These are phyloP conservation scores for Aspergillus uvarum DNA, from an alignment of 2,329 filamentous ascomycete species.

Conservation along the genomic window DNA sequence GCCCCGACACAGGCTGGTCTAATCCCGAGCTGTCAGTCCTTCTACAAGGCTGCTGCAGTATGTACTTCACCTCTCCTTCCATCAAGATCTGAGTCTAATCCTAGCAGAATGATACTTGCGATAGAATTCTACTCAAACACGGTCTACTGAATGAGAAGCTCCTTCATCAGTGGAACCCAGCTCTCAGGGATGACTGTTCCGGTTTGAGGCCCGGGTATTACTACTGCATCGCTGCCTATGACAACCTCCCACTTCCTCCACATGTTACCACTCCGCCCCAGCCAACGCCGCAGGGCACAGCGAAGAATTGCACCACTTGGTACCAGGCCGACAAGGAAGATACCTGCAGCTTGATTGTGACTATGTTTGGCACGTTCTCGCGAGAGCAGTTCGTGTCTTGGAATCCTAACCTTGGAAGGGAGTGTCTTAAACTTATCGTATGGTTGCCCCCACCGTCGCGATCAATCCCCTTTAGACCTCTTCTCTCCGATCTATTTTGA, in stretches of 20 bases:
- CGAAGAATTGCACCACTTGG: constrained; percentile 12
- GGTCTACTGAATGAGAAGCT: not conserved
- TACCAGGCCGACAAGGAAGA: constrained; percentile 6
- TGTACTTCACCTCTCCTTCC: not conserved
- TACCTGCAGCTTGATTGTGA: constrained; percentile 10
- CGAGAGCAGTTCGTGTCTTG: constrained; percentile 9
- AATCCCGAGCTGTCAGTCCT: constrained; percentile 1
- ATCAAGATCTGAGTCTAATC: no score
- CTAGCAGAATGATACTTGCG: constrained; percentile 13
- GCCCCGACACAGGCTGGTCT: constrained; percentile 10
- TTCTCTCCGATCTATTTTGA: not conserved
- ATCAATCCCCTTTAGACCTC: not conserved
- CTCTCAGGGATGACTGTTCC: constrained; percentile 10
- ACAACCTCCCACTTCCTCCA: constrained; percentile 2
- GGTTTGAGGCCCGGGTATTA: constrained; percentile 8
- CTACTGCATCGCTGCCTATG: constrained; percentile 16
- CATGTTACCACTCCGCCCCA: constrained; percentile 9
- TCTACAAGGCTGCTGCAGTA: constrained; percentile 10
- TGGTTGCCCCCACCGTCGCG: not conserved
- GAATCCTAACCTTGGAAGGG: constrained; percentile 6
- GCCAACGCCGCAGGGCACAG: not conserved
- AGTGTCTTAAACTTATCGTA: constrained; percentile 5
- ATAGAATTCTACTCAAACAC: constrained; percentile 6
- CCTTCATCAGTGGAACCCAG: constrained; percentile 14
- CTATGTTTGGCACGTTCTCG: constrained; percentile 11